Conservation (phyloP, 768 basidiomycete species). For the Tulasnella sp. region DNA sequence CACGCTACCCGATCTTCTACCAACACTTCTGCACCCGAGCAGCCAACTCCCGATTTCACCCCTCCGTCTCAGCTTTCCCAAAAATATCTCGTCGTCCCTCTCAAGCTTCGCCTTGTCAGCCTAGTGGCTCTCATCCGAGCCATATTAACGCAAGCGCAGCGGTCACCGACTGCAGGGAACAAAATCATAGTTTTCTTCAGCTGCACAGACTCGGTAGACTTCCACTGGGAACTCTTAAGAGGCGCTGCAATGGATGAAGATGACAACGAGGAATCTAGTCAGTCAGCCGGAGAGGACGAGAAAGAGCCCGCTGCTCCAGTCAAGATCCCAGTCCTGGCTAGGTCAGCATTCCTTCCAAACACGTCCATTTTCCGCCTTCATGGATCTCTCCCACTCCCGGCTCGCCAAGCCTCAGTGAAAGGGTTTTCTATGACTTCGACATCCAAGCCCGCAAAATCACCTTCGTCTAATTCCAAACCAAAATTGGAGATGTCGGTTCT, state of each 20-base stretch:
- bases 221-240: conserved; percentile 81
- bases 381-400: conserved; percentile 77
- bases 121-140: conserved; percentile 79
- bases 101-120: conserved; percentile 90
- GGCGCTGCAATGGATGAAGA: conserved; percentile 55
- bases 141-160: conserved; percentile 52
- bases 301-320: conserved; percentile 27
- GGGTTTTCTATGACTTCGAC: conserved; percentile 51
- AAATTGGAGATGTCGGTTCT: conserved; percentile 52
- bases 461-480: conserved; percentile 27
- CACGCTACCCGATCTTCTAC: not conserved
- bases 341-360: conserved; percentile 71
- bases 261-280: conserved; percentile 16
- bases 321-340: conserved; percentile 43
- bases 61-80: conserved; percentile 91
- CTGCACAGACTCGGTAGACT: conserved; percentile 97
- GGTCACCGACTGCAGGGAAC: conserved; percentile 32
- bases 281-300: conserved; percentile 25
- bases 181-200: conserved; percentile 94
- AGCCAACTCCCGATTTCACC: conserved; percentile 52
- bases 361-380: conserved; percentile 83
- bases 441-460: conserved; percentile 28
- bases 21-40: not conserved
- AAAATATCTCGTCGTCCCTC: conserved; percentile 80
- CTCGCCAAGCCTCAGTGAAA: conserved; percentile 73